A percentile compares a stretch with the other conserved stretches of the same genome.
Evolutionary conservation across 208 protist genomes (phyloP).

Genomic region (Leishmania tropica): DNA sequence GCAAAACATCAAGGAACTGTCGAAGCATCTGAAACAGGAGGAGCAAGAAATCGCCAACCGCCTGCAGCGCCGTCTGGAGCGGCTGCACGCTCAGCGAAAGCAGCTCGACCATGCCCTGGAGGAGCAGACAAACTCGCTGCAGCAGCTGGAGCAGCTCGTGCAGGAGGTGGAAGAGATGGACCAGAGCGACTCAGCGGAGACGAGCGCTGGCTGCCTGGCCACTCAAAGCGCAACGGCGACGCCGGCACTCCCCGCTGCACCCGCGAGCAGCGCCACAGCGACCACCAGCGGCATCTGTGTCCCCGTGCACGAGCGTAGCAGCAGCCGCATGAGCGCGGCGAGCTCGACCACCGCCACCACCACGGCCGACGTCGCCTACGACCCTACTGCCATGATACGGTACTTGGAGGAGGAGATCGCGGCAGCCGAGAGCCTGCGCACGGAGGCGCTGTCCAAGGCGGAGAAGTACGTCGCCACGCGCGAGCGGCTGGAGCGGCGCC

Average conservation of each 20-base stretch:
- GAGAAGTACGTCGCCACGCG: constrained; percentile 55
- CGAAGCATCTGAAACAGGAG: constrained; percentile 59
- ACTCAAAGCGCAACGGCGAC: background rate
- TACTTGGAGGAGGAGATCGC: constrained; percentile 69
- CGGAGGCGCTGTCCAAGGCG: constrained; percentile 50
- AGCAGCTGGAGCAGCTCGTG: constrained; percentile 72
- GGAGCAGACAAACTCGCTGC: constrained; percentile 62
- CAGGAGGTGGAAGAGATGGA: constrained; percentile 56
- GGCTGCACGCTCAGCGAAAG: constrained; percentile 59
- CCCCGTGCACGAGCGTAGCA: constrained; percentile 39
- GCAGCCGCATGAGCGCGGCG: constrained; percentile 30
- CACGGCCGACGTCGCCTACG: constrained; percentile 32
- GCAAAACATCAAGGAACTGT: constrained; percentile 46
- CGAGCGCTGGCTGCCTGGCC: too few relatives aligned
- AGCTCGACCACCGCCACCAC: constrained; percentile 32
- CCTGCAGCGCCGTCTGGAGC: constrained; percentile 47
- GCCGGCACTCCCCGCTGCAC: too few relatives aligned
- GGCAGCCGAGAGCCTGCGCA: constrained; percentile 54
- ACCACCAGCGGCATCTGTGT: background rate
- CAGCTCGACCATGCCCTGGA: constrained; percentile 54
- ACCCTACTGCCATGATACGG: constrained; percentile 64
- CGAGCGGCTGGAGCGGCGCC: constrained; percentile 51
- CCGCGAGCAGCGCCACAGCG: background rate
- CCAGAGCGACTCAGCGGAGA: constrained; percentile 8
- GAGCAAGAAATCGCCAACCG: constrained; percentile 53